Conservation (phyloP, 2,329 filamentous ascomycete genomes). For the Torrubiella hemipterigena region DNA sequence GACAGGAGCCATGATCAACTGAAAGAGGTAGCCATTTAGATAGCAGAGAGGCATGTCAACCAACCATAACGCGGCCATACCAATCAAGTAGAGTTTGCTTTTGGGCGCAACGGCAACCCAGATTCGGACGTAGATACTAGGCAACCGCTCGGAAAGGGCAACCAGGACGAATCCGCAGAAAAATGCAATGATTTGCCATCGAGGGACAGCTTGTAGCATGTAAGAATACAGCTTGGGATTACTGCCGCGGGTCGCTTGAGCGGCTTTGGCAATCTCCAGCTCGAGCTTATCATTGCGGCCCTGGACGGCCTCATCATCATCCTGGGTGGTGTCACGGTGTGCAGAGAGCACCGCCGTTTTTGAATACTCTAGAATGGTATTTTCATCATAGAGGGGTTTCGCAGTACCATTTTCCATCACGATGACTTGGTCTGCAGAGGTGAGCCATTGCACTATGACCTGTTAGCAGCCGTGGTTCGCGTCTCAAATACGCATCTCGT, state of each 20-base stretch:
- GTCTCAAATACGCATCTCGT: background rate
- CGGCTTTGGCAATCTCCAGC: background rate
- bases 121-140: background rate
- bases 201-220: background rate
- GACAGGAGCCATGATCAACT: background rate
- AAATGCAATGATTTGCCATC: background rate
- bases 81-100: background rate
- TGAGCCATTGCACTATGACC: slow-evolving; percentile 9
- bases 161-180: background rate
- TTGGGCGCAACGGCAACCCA: background rate
- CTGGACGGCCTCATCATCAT: background rate
- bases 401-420: slow-evolving; percentile 9
- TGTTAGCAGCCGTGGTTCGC: slow-evolving; percentile 1
- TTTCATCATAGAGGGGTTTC: too few relatives aligned
- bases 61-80: background rate
- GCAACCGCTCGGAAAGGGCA: background rate
- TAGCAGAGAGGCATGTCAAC: too few relatives aligned
- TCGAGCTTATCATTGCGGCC: background rate
- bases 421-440: slow-evolving; percentile 12
- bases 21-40: background rate
- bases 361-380: too few relatives aligned
- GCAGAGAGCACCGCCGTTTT: too few relatives aligned
- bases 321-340: background rate
- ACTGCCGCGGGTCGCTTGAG: background rate
- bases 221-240: background rate